These are phyloP conservation scores for Alternaria viburni DNA, from an alignment of 2,329 filamentous ascomycete genomes.

Conservation along the genomic window DNA sequence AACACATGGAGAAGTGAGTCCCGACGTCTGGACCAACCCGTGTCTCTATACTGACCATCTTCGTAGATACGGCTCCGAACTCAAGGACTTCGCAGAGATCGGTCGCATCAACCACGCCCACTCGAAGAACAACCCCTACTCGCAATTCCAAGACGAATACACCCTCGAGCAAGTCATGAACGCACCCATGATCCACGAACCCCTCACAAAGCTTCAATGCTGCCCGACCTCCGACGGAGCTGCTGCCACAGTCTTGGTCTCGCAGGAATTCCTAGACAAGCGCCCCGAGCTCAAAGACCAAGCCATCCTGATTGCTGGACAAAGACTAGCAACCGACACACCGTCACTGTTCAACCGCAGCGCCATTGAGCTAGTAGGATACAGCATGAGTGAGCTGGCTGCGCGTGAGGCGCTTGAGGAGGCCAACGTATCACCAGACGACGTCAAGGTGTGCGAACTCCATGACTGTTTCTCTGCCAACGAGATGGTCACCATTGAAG, in stretches of 20 bases:
- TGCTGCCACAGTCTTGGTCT: constrained; percentile 87
- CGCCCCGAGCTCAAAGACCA: constrained; percentile 81
- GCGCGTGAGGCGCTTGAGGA: constrained; percentile 73
- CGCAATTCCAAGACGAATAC: constrained; percentile 95
- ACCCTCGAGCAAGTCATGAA: constrained; percentile 80
- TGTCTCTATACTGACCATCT: constrained; percentile 16
- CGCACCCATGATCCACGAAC: constrained; percentile 78
- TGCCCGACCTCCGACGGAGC: constrained; percentile 94
- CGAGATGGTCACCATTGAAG: constrained; percentile 89
- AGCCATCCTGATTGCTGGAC: constrained; percentile 88
- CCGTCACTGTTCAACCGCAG: constrained; percentile 78
- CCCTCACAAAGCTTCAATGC: constrained; percentile 97
- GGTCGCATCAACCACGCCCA: constrained; percentile 91
- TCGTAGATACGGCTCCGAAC: constrained; percentile 76
- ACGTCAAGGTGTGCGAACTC: constrained; percentile 85
- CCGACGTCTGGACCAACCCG: neutral
- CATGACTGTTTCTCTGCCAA: constrained; percentile 98
- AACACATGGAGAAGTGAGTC: constrained; percentile 90
- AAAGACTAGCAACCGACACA: constrained; percentile 84
- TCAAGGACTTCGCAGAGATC: constrained; percentile 93
- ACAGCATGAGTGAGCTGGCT: constrained; percentile 79
- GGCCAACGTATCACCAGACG: constrained; percentile 68
- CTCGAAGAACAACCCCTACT: constrained; percentile 91
- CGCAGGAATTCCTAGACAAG: constrained; percentile 84
- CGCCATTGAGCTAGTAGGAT: constrained; percentile 88